phyloP scores from a whole-genome alignment of 352 stramenopile genomes.

The Globisporangium alternatum region DNA sequence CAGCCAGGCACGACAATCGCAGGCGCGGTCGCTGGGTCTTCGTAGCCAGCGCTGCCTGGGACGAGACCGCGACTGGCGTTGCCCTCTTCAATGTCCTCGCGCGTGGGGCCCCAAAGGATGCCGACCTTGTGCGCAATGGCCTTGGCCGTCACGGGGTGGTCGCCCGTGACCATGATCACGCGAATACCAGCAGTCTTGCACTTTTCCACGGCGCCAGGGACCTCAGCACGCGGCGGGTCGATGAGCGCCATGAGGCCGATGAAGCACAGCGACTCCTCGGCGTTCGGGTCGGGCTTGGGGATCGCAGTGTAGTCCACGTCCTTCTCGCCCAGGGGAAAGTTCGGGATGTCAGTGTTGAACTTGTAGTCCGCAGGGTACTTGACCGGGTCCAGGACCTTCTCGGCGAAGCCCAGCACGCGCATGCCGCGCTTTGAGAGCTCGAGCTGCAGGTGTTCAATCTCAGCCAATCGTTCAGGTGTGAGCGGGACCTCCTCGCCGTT shows the following conservation, averaged over 20 bases:
- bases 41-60: constrained; percentile 60
- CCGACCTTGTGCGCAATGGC: constrained; percentile 93
- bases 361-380: constrained; percentile 47
- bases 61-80: constrained; percentile 57
- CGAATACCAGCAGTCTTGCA: constrained; percentile 92
- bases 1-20: constrained; percentile 86
- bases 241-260: constrained; percentile 96
- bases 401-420: constrained; percentile 56
- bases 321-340: constrained; percentile 33
- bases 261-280: constrained; percentile 82
- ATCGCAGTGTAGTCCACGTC: constrained; percentile 36
- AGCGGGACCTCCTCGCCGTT: constrained; percentile 51
- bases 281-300: constrained; percentile 61
- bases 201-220: constrained; percentile 86
- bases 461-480: constrained; percentile 82
- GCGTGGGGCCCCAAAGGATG: constrained; percentile 89
- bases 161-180: constrained; percentile 95
- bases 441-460: constrained; percentile 48
- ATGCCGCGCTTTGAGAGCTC: constrained; percentile 62
- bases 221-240: constrained; percentile 91
- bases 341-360: constrained; percentile 62
- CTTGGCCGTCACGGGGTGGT: constrained; percentile 91
- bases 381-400: constrained; percentile 45
- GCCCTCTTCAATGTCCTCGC: constrained; percentile 80
- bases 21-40: constrained; percentile 67